Percentiles rank a stretch among this genome's conserved stretches.
Evolutionary conservation across 163 green algal genomes (phyloP).

Genomic region (Scenedesmus sp.): DNA sequence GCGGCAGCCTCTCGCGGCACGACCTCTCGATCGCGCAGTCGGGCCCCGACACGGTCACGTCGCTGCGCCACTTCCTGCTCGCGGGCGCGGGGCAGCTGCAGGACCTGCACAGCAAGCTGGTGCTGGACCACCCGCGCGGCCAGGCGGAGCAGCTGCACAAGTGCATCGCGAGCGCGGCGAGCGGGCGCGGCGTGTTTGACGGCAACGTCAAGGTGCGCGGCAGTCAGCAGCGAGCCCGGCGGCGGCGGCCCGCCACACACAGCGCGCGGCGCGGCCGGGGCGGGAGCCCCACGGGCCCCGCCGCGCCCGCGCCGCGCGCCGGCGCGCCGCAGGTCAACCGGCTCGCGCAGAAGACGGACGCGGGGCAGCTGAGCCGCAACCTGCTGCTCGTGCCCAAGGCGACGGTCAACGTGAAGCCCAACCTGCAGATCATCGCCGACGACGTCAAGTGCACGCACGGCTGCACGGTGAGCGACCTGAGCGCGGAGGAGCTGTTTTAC

Average conservation of each 20-base stretch:
- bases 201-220: conserved; percentile 93
- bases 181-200: conserved; percentile 93
- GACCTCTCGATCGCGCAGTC: conserved; percentile 80
- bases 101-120: conserved; percentile 93
- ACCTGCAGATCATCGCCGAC: conserved; percentile 97
- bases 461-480: conserved; percentile 94
- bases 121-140: conserved; percentile 88
- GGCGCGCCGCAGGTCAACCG: conserved; percentile 73
- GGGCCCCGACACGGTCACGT: conserved; percentile 71
- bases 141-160: conserved; percentile 96
- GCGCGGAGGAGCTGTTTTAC: conserved; percentile 98
- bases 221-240: no score
- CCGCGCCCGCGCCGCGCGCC: no score
- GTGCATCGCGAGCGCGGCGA: conserved; percentile 86
- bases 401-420: conserved; percentile 98
- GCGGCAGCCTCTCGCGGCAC: conserved; percentile 81
- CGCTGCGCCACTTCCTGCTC: conserved; percentile 87
- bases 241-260: no score
- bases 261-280: no score
- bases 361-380: conserved; percentile 95
- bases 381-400: conserved; percentile 93
- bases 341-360: conserved; percentile 95
- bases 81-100: conserved; percentile 86
- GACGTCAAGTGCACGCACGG: conserved; percentile 99
- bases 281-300: no score